Evolutionary conservation across 2,329 filamentous ascomycete species (phyloP), one percentile per base, ranked within the genome.

Genomic region (Geosmithia morbida): DNA sequence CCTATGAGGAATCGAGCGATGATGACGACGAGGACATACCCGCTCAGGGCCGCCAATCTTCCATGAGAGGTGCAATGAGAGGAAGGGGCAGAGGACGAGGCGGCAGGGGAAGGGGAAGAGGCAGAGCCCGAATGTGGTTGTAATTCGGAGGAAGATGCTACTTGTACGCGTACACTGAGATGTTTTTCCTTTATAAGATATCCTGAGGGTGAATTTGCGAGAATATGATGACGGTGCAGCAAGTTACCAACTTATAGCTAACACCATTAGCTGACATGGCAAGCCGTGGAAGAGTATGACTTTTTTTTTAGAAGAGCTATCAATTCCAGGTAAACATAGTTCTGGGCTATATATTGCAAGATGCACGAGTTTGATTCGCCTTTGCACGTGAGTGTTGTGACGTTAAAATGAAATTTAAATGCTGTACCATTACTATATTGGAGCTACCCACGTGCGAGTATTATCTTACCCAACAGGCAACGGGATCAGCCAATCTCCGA

Each of bases 101-200:
- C 1, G 51, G 55, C n/a, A 48, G 57, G 17, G 54, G 54, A 14
- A 48, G 60, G 29, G 53, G 54, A 14, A 50, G 55, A 18, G 46
- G 46, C 11, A 47, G 41, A 43, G 41, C 40, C n/a, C n/a, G 45
- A 22, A 37, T 6, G 33, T 37, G 14, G 33, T 13, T 11, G 13
- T 37, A 13, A 37, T 37, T 3, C 11, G 10, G 33, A 37, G 33
- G 3, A 13, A 3, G 33, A 13, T 37, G 11, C 3, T 37, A 11
- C 3, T 37, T 37, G 33, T 37, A 7, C 14, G 6, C 33, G 10
- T 7, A 3, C 13, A 37, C 3, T 13, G 33, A n/a, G n/a, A n/a
- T n/a, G 22, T 26, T 26, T 26, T 26, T 26, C 8, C 8, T 5
- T 26, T 26, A 26, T 26, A 26, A 26, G 22, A 26, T 26, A 26